These are phyloP conservation scores for Colletotrichum sp. DNA, from an alignment of 2,329 filamentous ascomycete genomes.

Conservation along the genomic window DNA sequence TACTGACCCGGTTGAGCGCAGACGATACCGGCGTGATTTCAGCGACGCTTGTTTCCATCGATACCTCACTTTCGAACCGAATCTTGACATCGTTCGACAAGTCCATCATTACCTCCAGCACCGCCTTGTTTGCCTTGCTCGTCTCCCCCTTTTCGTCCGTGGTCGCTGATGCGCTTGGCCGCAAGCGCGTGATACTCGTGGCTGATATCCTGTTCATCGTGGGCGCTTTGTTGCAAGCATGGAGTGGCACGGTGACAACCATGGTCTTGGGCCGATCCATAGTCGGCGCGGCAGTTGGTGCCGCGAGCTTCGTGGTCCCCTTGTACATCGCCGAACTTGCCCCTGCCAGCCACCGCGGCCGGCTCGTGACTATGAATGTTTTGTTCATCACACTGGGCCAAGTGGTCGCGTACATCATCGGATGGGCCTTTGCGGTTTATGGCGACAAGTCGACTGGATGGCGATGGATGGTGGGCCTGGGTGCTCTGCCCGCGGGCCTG, in stretches of 20 bases:
- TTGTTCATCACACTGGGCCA: constrained; percentile 89
- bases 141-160: constrained; percentile 68
- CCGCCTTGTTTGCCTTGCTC: constrained; percentile 69
- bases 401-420: constrained; percentile 85
- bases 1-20: constrained; percentile 29
- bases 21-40: constrained; percentile 75
- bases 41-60: constrained; percentile 69
- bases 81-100: constrained; percentile 68
- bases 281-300: constrained; percentile 76
- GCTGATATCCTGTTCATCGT: constrained; percentile 71
- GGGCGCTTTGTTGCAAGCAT: constrained; percentile 71
- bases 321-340: constrained; percentile 89
- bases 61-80: constrained; percentile 60
- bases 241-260: constrained; percentile 57
- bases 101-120: constrained; percentile 74
- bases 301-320: constrained; percentile 82
- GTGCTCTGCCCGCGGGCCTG: constrained; percentile 75
- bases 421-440: constrained; percentile 73
- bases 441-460: constrained; percentile 66
- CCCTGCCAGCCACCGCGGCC: constrained; percentile 76
- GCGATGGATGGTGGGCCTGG: constrained; percentile 91
- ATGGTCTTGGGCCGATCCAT: constrained; percentile 75
- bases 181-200: constrained; percentile 66
- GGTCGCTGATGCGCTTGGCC: constrained; percentile 66
- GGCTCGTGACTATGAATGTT: constrained; percentile 81